Percentiles rank a stretch among this genome's conserved stretches.
These are phyloP conservation scores for Cantharellus anzutake DNA, from an alignment of 768 basidiomycete genomes.

Conservation along the genomic window DNA sequence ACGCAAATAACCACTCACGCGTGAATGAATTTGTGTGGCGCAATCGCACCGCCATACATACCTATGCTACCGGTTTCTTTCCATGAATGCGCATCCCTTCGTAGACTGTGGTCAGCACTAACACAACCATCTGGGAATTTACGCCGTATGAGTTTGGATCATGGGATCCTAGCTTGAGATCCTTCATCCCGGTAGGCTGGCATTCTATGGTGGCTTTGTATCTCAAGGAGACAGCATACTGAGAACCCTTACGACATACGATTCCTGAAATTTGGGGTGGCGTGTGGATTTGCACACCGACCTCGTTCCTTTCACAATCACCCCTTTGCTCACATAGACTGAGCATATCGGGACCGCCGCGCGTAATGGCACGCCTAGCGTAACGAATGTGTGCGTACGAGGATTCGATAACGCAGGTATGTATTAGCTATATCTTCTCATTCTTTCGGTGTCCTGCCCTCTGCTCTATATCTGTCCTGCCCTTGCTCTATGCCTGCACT, in stretches of 20 bases:
- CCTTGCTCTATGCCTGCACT: too few species aligned
- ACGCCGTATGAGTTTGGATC: constrained; percentile 10
- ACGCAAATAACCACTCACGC: too few species aligned
- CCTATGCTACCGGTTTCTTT: background rate
- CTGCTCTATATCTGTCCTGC: too few species aligned
- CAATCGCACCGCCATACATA: background rate
- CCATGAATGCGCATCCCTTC: background rate
- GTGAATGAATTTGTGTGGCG: too few species aligned
- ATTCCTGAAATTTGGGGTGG: too few species aligned
- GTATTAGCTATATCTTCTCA: background rate
- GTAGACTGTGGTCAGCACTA: background rate
- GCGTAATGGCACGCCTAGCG: constrained; percentile 16
- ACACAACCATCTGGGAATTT: background rate
- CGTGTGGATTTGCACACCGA: too few species aligned
- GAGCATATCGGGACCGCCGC: constrained; percentile 21
- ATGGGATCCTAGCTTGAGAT: constrained; percentile 12
- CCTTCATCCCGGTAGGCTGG: background rate
- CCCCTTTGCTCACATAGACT: constrained; percentile 11
- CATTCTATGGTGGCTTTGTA: too few species aligned
- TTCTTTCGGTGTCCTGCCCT: background rate
- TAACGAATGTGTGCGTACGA: constrained; percentile 14
- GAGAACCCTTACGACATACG: too few species aligned
- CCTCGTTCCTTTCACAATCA: too few species aligned
- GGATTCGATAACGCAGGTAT: constrained; percentile 15
- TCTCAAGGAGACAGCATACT: too few species aligned